Conservation (phyloP, 352 stramenopile genomes). For the Phytophthora vignae region DNA sequence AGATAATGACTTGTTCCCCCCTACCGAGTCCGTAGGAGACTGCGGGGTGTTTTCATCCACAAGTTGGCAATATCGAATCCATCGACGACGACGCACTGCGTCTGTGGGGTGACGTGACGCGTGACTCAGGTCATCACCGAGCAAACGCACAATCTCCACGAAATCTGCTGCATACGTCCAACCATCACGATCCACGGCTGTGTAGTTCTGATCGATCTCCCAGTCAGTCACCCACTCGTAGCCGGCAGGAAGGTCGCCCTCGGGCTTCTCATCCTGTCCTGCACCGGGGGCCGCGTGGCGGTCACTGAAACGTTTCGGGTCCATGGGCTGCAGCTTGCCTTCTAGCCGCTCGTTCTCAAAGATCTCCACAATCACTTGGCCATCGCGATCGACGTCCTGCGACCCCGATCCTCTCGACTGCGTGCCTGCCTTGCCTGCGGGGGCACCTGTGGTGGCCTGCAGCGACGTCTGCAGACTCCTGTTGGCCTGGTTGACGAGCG, state of each 20-base stretch:
- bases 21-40: conserved; percentile 58
- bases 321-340: conserved; percentile 68
- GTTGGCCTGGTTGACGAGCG: conserved; percentile 75
- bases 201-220: conserved; percentile 87
- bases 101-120: conserved; percentile 84
- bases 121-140: conserved; percentile 85
- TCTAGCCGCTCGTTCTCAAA: conserved; percentile 90
- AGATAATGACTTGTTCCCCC: conserved; percentile 46
- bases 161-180: conserved; percentile 91
- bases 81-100: conserved; percentile 76
- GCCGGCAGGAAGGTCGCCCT: conserved; percentile 68
- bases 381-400: conserved; percentile 73
- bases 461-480: conserved; percentile 75
- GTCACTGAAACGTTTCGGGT: conserved; percentile 83
- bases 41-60: conserved; percentile 51
- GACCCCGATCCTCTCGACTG: conserved; percentile 56
- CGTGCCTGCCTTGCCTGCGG: conserved; percentile 31
- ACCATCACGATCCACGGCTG: conserved; percentile 77
- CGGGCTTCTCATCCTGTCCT: conserved; percentile 74
- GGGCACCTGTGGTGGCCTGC: conserved; percentile 48
- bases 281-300: conserved; percentile 55
- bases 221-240: conserved; percentile 86
- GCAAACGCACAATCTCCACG: conserved; percentile 72
- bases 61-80: conserved; percentile 78
- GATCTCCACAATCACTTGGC: conserved; percentile 79